phyloP scores from a whole-genome alignment of 164 flowering plant species.

The Tetrastigma voinierianum region DNA sequence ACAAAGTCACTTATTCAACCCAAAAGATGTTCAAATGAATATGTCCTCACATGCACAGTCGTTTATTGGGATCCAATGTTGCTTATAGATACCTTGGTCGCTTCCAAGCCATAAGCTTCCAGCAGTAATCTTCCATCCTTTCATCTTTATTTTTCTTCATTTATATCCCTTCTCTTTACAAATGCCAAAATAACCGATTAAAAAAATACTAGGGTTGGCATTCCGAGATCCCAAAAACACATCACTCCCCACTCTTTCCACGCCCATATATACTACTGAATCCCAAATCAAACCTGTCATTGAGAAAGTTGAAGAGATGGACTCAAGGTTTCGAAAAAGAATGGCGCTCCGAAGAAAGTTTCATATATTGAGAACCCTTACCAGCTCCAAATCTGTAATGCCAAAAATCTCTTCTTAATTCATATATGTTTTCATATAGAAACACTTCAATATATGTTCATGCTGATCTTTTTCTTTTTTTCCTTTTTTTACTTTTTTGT shows the following conservation, averaged over 20 bases:
- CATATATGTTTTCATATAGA: neutral
- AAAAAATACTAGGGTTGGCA: neutral
- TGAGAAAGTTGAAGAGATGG: slow-evolving; percentile 25
- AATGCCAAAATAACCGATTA: too few species aligned
- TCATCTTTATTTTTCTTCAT: too few species aligned
- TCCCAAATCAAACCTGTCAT: slow-evolving; percentile 3
- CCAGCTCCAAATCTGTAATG: slow-evolving; percentile 41
- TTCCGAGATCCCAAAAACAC: slow-evolving; percentile 9
- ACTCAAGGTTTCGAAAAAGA: slow-evolving; percentile 24
- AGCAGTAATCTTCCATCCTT: too few species aligned
- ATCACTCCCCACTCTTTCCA: neutral
- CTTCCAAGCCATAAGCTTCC: too few species aligned
- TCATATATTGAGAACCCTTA: slow-evolving; percentile 29
- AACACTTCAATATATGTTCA: neutral
- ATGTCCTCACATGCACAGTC: too few species aligned
- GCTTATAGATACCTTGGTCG: too few species aligned
- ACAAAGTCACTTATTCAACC: too few species aligned
- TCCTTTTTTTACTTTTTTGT: neutral
- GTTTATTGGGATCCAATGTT: too few species aligned
- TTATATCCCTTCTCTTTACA: too few species aligned
- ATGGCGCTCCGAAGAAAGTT: slow-evolving; percentile 29
- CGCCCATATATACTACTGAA: slow-evolving; percentile 7
- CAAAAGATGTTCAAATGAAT: too few species aligned
- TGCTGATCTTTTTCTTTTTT: neutral
- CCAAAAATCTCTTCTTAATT: neutral